phyloP scores from a whole-genome alignment of 805 yeast species.

The Yarrowia sp. region DNA sequence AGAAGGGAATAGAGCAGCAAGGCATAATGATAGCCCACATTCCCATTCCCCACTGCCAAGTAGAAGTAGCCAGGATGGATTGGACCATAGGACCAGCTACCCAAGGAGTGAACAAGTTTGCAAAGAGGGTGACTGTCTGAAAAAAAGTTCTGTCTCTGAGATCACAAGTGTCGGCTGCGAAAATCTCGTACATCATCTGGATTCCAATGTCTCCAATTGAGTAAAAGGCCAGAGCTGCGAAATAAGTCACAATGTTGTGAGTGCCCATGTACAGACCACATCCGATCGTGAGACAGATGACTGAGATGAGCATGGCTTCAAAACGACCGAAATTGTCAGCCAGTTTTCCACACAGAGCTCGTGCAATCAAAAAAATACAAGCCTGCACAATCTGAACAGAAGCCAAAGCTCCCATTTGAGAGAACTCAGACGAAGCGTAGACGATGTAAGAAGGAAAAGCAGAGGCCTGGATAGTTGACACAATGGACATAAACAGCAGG shows the following conservation, averaged over 20 bases:
- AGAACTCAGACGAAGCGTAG: slow-evolving; percentile 8
- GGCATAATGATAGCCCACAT: slow-evolving; percentile 50
- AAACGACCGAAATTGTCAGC: slow-evolving; percentile 19
- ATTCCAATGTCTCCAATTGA: slow-evolving; percentile 44
- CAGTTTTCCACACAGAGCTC: slow-evolving; percentile 12
- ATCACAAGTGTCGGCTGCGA: slow-evolving; percentile 42
- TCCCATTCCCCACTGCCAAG: slow-evolving; percentile 57
- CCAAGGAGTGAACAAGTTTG: slow-evolving; percentile 43
- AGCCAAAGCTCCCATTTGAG: slow-evolving; percentile 1
- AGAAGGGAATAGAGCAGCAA: slow-evolving; percentile 36
- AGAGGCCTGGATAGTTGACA: neutral
- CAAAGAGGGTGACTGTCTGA: slow-evolving; percentile 42
- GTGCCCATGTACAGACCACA: slow-evolving; percentile 18
- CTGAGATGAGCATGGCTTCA: slow-evolving; percentile 14
- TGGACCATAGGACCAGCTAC: slow-evolving; percentile 41
- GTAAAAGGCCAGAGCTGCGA: slow-evolving; percentile 42
- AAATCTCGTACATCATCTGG: slow-evolving; percentile 40
- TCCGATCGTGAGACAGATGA: neutral
- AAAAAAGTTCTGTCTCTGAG: slow-evolving; percentile 43
- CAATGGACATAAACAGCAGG: slow-evolving; percentile 11
- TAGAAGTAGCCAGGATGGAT: slow-evolving; percentile 35
- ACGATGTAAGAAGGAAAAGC: slow-evolving; percentile 10
- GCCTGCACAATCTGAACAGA: slow-evolving; percentile 14
- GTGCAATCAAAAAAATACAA: neutral
- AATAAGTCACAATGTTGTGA: slow-evolving; percentile 40